Percentiles rank a stretch among this genome's conserved stretches.
Conservation (phyloP, 805 yeast genomes). For the Yarrowia sp. region DNA sequence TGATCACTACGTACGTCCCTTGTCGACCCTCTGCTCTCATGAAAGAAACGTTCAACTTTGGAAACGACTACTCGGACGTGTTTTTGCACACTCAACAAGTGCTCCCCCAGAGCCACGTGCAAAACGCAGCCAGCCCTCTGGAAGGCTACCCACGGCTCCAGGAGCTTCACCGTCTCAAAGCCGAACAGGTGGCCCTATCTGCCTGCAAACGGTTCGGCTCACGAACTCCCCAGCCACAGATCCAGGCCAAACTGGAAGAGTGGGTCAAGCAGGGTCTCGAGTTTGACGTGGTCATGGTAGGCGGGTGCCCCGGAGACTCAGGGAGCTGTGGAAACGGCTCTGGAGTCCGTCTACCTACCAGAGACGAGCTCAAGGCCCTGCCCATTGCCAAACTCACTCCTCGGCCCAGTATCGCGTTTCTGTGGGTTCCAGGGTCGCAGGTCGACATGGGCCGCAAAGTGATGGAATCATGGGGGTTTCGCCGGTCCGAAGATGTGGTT, state of each 20-base stretch:
- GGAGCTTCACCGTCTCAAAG: conserved; percentile 69
- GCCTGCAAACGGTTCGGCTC: conserved; percentile 72
- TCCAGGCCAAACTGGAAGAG: conserved; percentile 61
- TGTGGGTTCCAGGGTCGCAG: conserved; percentile 85
- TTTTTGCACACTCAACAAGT: conserved; percentile 66
- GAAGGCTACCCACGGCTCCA: conserved; percentile 89
- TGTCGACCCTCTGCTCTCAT: neutral
- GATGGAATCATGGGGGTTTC: conserved; percentile 63
- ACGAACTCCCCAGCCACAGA: conserved; percentile 58
- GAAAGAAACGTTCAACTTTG: conserved; percentile 49
- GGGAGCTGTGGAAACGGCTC: neutral
- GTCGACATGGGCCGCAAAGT: conserved; percentile 63
- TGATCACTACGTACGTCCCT: too few relatives aligned
- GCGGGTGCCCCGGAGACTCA: conserved; percentile 74
- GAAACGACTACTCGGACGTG: conserved; percentile 77
- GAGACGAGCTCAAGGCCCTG: conserved; percentile 65
- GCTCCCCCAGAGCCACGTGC: conserved; percentile 67
- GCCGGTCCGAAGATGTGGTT: conserved; percentile 89
- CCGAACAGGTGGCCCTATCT: conserved; percentile 59
- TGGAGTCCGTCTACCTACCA: conserved; percentile 57
- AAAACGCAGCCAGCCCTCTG: conserved; percentile 69
- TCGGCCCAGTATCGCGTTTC: conserved; percentile 82
- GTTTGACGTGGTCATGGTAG: conserved; percentile 92
- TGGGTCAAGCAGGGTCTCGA: conserved; percentile 69
- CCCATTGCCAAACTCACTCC: conserved; percentile 79